These are phyloP conservation scores for Aspergillus latus DNA, from an alignment of 2,329 filamentous ascomycete species.

Conservation along the genomic window DNA sequence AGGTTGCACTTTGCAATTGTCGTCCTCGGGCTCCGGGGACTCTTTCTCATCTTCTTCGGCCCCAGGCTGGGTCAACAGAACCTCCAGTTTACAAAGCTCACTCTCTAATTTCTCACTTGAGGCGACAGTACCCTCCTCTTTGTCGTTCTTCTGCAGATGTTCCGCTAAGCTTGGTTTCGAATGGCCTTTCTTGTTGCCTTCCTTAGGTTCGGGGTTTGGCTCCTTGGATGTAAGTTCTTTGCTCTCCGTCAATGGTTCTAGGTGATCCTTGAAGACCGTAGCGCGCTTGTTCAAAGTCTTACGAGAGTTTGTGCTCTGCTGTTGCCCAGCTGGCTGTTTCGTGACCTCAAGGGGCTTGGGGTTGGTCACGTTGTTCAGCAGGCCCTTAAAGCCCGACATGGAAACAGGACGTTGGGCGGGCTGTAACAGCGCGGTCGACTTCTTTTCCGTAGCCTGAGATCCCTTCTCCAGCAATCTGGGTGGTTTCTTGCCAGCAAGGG, in stretches of 20 bases:
- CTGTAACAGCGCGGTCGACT: slow-evolving; percentile 51
- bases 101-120: slow-evolving; percentile 16
- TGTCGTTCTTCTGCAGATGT: slow-evolving; percentile 15
- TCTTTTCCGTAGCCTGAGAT: slow-evolving; percentile 38
- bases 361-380: slow-evolving; percentile 36
- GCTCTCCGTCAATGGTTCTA: slow-evolving; percentile 37
- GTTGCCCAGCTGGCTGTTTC: slow-evolving; percentile 33
- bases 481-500: slow-evolving; percentile 50
- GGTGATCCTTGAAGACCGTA: slow-evolving; percentile 56
- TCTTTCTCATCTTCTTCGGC: slow-evolving; percentile 30
- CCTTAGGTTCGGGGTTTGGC: slow-evolving; percentile 22
- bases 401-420: slow-evolving; percentile 63
- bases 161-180: slow-evolving; percentile 14
- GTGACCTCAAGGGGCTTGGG: slow-evolving; percentile 33
- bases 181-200: slow-evolving; percentile 23
- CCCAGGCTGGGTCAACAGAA: slow-evolving; percentile 26
- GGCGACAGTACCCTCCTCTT: slow-evolving; percentile 13
- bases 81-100: slow-evolving; percentile 18
- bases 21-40: slow-evolving; percentile 26
- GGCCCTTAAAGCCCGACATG: slow-evolving; percentile 40
- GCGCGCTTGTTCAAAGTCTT: slow-evolving; percentile 54
- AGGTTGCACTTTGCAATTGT: slow-evolving; percentile 27
- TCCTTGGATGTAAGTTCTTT: slow-evolving; percentile 33
- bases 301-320: slow-evolving; percentile 41
- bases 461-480: slow-evolving; percentile 33